Evolutionary conservation across 352 stramenopile species (phyloP).

Genomic region (Pythium inflatum): DNA sequence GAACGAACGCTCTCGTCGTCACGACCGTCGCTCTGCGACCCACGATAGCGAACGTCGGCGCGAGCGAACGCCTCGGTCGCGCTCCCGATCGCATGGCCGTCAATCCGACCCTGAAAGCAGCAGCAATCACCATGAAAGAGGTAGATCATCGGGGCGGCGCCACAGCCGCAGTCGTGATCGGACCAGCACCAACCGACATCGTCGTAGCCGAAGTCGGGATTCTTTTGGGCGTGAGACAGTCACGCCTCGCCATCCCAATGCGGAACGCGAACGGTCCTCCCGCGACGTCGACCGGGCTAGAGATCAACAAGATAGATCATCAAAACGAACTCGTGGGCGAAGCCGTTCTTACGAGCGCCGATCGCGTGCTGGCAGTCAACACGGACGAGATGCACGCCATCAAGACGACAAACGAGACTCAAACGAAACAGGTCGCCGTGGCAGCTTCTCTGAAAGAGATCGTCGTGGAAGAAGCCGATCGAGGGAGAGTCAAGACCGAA

Average conservation of each 20-base stretch:
- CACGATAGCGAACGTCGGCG: background rate
- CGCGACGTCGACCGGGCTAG: background rate
- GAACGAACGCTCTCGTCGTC: background rate
- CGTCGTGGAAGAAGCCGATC: constrained; percentile 2
- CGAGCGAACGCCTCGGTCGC: background rate
- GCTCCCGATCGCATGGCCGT: constrained; percentile 8
- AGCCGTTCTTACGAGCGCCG: constrained; percentile 7
- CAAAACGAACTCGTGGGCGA: background rate
- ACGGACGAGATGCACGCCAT: background rate
- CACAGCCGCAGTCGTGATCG: constrained; percentile 10
- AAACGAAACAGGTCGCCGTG: no score
- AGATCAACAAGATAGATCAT: background rate
- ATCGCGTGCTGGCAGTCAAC: constrained; percentile 10
- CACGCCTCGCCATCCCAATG: background rate
- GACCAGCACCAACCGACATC: background rate
- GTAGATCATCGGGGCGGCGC: background rate
- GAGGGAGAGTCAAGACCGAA: background rate
- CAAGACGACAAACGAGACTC: constrained; percentile 11
- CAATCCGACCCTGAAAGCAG: constrained; percentile 14
- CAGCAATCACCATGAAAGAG: background rate
- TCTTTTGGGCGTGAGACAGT: constrained; percentile 10
- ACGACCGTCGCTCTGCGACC: background rate
- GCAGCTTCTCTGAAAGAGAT: background rate
- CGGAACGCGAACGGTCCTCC: background rate
- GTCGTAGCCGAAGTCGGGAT: constrained; percentile 21